Evolutionary conservation across 352 stramenopile species (phyloP).

Genomic region (Globisporangium emineosum): DNA sequence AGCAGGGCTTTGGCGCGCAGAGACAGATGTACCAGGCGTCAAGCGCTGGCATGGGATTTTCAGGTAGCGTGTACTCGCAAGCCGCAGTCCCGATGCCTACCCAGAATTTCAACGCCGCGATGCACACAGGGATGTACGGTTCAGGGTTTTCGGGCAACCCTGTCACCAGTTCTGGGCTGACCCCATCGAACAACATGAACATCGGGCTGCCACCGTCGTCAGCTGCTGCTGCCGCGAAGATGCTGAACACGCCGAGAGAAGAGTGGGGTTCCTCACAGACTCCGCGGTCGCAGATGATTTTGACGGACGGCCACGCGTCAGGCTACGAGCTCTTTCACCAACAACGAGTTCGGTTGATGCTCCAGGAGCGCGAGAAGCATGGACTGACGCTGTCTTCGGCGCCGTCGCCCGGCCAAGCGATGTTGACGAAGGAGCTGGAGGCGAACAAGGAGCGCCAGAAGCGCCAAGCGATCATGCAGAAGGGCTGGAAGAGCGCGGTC

Average conservation of each 20-base stretch:
- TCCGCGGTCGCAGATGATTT: conserved; percentile 76
- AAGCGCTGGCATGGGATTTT: conserved; percentile 5
- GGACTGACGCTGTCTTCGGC: conserved; percentile 72
- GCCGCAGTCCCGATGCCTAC: conserved; percentile 18
- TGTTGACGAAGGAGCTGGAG: conserved; percentile 87
- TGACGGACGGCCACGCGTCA: conserved; percentile 77
- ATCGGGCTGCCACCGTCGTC: conserved; percentile 40
- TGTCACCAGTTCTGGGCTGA: conserved; percentile 1
- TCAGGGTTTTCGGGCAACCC: conserved; percentile 18
- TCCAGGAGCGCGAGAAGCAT: conserved; percentile 82
- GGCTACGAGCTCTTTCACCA: conserved; percentile 88
- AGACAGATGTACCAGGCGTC: conserved; percentile 15
- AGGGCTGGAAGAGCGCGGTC: conserved; percentile 85
- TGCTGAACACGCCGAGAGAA: conserved; percentile 71
- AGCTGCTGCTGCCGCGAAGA: conserved; percentile 34
- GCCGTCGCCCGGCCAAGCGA: conserved; percentile 76
- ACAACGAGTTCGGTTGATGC: conserved; percentile 78
- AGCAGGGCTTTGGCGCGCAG: conserved; percentile 4
- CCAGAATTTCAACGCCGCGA: conserved; percentile 29
- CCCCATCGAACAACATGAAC: conserved; percentile 15
- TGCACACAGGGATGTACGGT: conserved; percentile 20
- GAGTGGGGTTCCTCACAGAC: conserved; percentile 87
- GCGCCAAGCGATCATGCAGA: conserved; percentile 86
- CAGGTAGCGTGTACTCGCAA: conserved; percentile 3
- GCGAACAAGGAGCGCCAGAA: conserved; percentile 88